These are phyloP conservation scores for Aechmea fasciata DNA, from an alignment of 176 grass and related monocot genomes.

Conservation along the genomic window DNA sequence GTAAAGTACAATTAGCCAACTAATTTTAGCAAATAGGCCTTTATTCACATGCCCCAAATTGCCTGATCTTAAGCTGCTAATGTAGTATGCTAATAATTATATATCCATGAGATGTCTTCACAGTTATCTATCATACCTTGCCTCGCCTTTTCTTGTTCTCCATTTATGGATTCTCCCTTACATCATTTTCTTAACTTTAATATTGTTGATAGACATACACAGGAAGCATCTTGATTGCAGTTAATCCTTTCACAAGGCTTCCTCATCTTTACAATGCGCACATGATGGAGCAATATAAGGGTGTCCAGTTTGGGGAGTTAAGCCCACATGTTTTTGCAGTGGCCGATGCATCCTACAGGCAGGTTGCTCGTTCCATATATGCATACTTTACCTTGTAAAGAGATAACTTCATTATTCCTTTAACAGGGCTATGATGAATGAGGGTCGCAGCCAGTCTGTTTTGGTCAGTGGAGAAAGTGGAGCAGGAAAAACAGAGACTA, in stretches of 20 bases:
- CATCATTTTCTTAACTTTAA: background rate
- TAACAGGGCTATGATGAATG: constrained; percentile 59
- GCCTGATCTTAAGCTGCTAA: too few species aligned
- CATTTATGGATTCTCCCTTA: constrained; percentile 7
- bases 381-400: background rate
- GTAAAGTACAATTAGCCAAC: too few species aligned
- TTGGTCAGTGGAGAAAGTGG: constrained; percentile 86
- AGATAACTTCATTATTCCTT: constrained; percentile 11
- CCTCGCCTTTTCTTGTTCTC: background rate
- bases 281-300: constrained; percentile 85
- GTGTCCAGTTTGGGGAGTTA: constrained; percentile 54
- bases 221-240: constrained; percentile 65
- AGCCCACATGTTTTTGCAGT: constrained; percentile 80
- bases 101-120: background rate
- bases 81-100: background rate
- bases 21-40: too few species aligned
- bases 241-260: constrained; percentile 61
- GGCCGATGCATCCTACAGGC: constrained; percentile 54
- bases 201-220: constrained; percentile 53
- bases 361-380: constrained; percentile 2
- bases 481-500: constrained; percentile 80
- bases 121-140: background rate
- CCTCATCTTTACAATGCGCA: constrained; percentile 59
- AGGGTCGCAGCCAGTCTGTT: constrained; percentile 57
- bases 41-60: too few species aligned